A percentile compares a stretch with the other conserved stretches of the same genome.
Conservation (phyloP, 2,329 filamentous ascomycete species). For the Ceratocystis diversiconidia region DNA sequence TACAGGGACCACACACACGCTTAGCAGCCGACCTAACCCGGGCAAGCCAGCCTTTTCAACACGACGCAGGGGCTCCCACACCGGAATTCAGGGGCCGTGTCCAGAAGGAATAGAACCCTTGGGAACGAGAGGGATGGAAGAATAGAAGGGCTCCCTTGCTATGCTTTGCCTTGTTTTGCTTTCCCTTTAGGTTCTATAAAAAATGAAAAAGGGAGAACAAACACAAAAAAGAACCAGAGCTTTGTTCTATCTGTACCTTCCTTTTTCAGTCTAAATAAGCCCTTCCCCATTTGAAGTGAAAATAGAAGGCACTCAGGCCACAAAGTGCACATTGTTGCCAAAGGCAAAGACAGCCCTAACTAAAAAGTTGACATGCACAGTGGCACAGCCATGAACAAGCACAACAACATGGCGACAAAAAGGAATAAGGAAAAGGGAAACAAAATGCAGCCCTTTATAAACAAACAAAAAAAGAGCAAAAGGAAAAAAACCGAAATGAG, state of each 20-base stretch:
- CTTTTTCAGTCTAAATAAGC: neutral
- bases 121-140: neutral
- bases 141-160: no score
- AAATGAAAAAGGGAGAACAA: no score
- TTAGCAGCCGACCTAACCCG: no score
- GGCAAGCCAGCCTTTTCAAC: no score
- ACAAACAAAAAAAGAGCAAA: neutral
- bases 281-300: no score
- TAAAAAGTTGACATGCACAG: neutral
- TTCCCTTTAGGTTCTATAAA: no score
- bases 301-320: no score
- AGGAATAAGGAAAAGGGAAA: neutral
- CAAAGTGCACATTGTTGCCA: neutral
- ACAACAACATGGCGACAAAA: neutral
- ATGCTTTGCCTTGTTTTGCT: no score
- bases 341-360: neutral
- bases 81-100: constrained; percentile 1
- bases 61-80: neutral
- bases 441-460: neutral
- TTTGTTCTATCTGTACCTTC: neutral
- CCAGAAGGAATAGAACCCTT: neutral
- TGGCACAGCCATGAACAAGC: neutral
- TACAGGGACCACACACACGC: neutral
- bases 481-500: neutral
- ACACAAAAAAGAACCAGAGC: neutral